These are phyloP conservation scores for Penstemon newberryi DNA, from an alignment of 257 asterid species.

Conservation along the genomic window DNA sequence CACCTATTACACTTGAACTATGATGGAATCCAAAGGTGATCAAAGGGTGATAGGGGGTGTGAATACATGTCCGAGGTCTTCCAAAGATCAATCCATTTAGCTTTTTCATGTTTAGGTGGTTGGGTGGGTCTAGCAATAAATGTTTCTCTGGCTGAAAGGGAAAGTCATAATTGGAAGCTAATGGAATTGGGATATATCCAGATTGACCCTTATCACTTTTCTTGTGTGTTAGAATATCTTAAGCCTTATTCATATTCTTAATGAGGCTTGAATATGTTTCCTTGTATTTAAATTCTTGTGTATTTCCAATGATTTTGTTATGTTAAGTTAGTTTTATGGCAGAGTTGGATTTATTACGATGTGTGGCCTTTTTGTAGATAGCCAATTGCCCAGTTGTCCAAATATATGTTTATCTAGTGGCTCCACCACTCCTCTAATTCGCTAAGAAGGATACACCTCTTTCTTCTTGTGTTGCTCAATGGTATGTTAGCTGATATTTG, in stretches of 20 bases:
- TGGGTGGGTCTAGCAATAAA: background rate
- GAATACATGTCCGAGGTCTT: background rate
- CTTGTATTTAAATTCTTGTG: background rate
- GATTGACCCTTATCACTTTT: background rate
- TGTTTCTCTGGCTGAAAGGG: background rate
- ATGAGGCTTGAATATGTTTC: background rate
- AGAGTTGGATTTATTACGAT: background rate
- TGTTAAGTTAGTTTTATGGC: background rate
- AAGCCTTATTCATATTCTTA: background rate
- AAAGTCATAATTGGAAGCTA: too few species aligned
- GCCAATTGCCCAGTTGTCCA: too few species aligned
- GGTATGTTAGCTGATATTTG: background rate
- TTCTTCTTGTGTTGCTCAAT: background rate
- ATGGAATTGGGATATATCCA: background rate
- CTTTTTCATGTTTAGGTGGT: background rate
- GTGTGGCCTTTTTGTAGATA: background rate
- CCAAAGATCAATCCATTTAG: background rate
- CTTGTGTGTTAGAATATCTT: background rate
- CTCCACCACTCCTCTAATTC: background rate
- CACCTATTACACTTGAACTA: background rate
- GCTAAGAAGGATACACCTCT: constrained; percentile 7
- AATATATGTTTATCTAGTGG: background rate
- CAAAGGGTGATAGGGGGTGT: constrained; percentile 5
- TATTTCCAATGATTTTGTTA: background rate
- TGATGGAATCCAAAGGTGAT: background rate